Evolutionary conservation across 495 filamentous ascomycete genomes (phyloP).

Genomic region (Oidiodendron maius): DNA sequence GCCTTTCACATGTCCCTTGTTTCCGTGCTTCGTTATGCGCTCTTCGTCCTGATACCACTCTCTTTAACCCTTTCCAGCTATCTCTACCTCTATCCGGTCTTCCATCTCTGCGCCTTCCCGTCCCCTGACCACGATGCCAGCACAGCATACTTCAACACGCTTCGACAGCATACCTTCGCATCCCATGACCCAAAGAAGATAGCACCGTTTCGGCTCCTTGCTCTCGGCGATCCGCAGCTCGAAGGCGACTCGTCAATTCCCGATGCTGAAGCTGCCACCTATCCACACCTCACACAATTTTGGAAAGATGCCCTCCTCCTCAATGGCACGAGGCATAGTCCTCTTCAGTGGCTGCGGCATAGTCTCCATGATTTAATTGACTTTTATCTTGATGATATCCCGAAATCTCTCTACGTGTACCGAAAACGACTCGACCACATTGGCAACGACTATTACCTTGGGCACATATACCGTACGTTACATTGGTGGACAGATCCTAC

Average conservation of each 20-base stretch:
- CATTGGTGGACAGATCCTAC: constrained; percentile 77
- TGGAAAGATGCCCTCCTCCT: constrained; percentile 42
- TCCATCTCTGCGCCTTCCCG: constrained; percentile 76
- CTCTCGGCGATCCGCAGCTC: constrained; percentile 89
- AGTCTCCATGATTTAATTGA: constrained; percentile 42
- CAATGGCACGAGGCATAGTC: constrained; percentile 23
- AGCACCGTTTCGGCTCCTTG: constrained; percentile 81
- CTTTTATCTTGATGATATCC: constrained; percentile 56
- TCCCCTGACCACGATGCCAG: constrained; percentile 32
- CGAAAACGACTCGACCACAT: constrained; percentile 81
- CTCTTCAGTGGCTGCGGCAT: constrained; percentile 22
- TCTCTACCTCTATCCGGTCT: constrained; percentile 83
- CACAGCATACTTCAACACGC: constrained; percentile 39
- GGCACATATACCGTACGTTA: constrained; percentile 84
- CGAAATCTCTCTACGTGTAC: constrained; percentile 49
- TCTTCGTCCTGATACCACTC: constrained; percentile 63
- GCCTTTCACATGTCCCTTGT: constrained; percentile 45
- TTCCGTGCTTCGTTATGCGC: constrained; percentile 51
- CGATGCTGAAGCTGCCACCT: constrained; percentile 48
- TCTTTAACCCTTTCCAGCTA: constrained; percentile 63
- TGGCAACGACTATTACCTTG: constrained; percentile 92
- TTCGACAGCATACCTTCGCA: constrained; percentile 14
- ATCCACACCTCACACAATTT: constrained; percentile 52
- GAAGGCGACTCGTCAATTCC: constrained; percentile 86
- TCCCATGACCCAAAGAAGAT: constrained; percentile 24